Conservation (phyloP, 768 basidiomycete species). For the Trametes sanguinea region DNA sequence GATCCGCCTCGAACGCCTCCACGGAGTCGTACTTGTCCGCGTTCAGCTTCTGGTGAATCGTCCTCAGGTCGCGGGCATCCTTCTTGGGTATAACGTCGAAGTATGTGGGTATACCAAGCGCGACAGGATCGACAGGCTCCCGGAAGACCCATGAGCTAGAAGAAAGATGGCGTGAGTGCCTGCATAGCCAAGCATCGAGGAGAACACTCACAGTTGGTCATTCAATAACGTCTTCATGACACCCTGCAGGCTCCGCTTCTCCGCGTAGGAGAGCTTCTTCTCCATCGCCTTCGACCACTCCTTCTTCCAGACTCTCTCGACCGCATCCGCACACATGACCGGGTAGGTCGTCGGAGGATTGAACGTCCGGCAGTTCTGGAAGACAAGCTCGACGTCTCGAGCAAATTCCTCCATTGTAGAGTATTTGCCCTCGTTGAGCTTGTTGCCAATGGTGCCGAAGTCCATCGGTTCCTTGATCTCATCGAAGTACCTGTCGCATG, state of each 20-base stretch:
- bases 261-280: conserved; percentile 70
- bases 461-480: conserved; percentile 96
- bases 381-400: conserved; percentile 78
- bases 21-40: conserved; percentile 77
- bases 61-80: conserved; percentile 83
- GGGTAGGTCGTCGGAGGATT: conserved; percentile 84
- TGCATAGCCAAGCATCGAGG: background rate
- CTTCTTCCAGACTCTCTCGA: conserved; percentile 77
- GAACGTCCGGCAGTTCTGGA: conserved; percentile 90
- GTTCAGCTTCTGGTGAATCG: conserved; percentile 81
- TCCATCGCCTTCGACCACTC: conserved; percentile 84
- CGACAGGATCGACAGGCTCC: conserved; percentile 86
- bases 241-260: conserved; percentile 77
- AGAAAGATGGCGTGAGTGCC: conserved; percentile 1
- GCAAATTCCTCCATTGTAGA: conserved; percentile 79
- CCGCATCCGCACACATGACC: conserved; percentile 63
- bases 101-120: conserved; percentile 83
- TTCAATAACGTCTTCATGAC: conserved; percentile 69
- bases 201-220: conserved; percentile 59
- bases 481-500: conserved; percentile 73
- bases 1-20: conserved; percentile 81
- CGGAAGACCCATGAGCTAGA: conserved; percentile 75
- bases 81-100: conserved; percentile 82
- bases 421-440: conserved; percentile 70
- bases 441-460: conserved; percentile 75